Conservation (phyloP, 345 rosid genomes). For the Draba incana region DNA sequence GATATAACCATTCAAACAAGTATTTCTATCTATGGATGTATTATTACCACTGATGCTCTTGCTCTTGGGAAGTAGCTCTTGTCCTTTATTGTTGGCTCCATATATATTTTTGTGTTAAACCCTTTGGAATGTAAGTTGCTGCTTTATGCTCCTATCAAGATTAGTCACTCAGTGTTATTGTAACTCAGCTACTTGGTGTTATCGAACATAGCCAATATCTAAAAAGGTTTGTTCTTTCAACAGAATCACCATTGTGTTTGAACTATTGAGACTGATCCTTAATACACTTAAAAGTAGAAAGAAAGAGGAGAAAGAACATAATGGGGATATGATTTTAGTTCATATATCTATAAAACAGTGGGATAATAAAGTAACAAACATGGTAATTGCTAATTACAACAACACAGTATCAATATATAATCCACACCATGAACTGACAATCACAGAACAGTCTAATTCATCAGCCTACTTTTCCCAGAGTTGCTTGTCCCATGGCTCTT, state of each 20-base stretch:
- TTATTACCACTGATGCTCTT: neutral
- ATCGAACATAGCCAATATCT: neutral
- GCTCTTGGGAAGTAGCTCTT: conserved; percentile 13
- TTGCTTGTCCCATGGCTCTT: conserved; percentile 57
- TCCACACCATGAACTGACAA: conserved; percentile 18
- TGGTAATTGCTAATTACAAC: conserved; percentile 41
- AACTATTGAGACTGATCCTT: conserved; percentile 3
- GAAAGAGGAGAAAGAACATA: neutral
- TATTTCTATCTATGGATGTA: neutral
- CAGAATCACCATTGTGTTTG: conserved; percentile 9
- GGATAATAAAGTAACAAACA: conserved; percentile 33
- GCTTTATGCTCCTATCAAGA: conserved; percentile 2
- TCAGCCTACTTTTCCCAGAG: conserved; percentile 61
- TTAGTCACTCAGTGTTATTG: too few relatives aligned
- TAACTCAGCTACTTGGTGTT: neutral
- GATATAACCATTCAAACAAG: neutral
- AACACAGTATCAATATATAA: conserved; percentile 26
- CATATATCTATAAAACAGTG: conserved; percentile 38
- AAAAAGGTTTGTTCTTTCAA: neutral
- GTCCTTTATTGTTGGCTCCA: conserved; percentile 16
- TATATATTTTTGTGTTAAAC: conserved; percentile 9
- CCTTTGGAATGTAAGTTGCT: conserved; percentile 1
- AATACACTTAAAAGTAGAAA: conserved; percentile 3
- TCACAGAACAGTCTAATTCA: conserved; percentile 38
- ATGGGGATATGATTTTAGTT: conserved; percentile 25